Conservation (phyloP, 306 rosid species). For the Styphnolobium japonicum region DNA sequence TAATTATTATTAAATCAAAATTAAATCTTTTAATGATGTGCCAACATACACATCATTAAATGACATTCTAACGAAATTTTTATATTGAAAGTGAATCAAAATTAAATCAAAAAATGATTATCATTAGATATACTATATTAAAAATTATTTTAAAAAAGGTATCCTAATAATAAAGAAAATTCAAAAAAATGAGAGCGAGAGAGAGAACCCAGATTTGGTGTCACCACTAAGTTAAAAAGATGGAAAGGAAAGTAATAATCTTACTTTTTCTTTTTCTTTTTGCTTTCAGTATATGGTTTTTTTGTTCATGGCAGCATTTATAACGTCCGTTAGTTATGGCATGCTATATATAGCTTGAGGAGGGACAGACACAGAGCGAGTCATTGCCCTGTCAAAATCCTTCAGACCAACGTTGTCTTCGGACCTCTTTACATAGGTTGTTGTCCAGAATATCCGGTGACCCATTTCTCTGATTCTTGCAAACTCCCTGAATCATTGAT, state of each 20-base stretch:
- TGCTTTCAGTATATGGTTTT: not conserved
- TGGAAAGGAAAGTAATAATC: not conserved
- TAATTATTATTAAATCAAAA: too few species aligned
- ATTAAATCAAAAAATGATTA: too few species aligned
- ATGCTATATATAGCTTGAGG: slow-evolving; percentile 54
- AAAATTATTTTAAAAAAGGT: not conserved
- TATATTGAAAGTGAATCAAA: too few species aligned
- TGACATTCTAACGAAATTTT: too few species aligned
- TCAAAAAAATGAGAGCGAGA: not conserved
- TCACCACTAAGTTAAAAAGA: slow-evolving; percentile 16
- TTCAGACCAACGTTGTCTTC: slow-evolving; percentile 42
- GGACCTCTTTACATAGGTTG: slow-evolving; percentile 16
- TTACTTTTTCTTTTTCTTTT: not conserved
- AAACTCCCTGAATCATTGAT: slow-evolving; percentile 21
- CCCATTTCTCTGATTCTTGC: slow-evolving; percentile 28
- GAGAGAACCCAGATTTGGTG: slow-evolving; percentile 20
- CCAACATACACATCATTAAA: too few species aligned
- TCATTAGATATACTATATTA: not conserved
- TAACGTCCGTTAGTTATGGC: slow-evolving; percentile 57
- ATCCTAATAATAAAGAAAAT: not conserved
- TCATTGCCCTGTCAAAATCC: slow-evolving; percentile 45
- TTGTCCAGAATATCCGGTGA: slow-evolving; percentile 25
- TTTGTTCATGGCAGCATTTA: slow-evolving; percentile 34
- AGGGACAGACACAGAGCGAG: slow-evolving; percentile 25
- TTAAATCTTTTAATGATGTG: too few species aligned